Conservation (phyloP, 108 stramenopile species). For the Cyclotella baltica region DNA sequence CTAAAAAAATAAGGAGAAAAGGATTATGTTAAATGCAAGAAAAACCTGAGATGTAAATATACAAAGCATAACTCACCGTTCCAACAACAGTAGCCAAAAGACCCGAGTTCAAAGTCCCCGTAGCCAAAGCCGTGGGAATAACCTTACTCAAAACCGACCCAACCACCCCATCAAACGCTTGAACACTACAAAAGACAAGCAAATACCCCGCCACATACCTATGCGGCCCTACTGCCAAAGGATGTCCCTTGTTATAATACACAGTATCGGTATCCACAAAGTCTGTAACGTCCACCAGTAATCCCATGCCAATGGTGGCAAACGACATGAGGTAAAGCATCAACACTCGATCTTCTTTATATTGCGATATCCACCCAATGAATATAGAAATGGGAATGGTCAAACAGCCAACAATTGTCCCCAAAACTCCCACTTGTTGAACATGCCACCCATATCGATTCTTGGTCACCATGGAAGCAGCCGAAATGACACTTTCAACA, state of each 20-base stretch:
- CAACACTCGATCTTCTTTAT: constrained; percentile 62
- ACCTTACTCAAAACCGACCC: constrained; percentile 86
- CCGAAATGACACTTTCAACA: constrained; percentile 79
- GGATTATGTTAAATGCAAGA: background rate
- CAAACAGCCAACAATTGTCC: constrained; percentile 77
- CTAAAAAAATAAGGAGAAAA: constrained; percentile 8
- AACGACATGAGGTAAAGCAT: constrained; percentile 60
- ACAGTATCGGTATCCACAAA: constrained; percentile 47
- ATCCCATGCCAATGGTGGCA: constrained; percentile 59
- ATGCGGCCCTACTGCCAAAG: constrained; percentile 58
- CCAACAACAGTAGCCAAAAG: constrained; percentile 75
- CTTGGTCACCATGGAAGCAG: constrained; percentile 80
- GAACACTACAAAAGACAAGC: constrained; percentile 68
- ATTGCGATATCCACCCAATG: constrained; percentile 70
- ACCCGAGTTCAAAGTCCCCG: constrained; percentile 90
- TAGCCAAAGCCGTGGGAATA: constrained; percentile 86
- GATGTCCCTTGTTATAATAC: constrained; percentile 65
- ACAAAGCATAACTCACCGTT: constrained; percentile 49
- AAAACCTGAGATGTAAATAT: background rate
- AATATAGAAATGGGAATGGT: constrained; percentile 83
- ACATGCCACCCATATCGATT: constrained; percentile 87
- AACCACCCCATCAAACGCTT: constrained; percentile 83
- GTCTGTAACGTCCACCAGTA: constrained; percentile 74
- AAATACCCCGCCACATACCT: constrained; percentile 73
- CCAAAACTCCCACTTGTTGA: constrained; percentile 77